Conservation (phyloP, 2,329 filamentous ascomycete genomes). For the Colletotrichum sp. region DNA sequence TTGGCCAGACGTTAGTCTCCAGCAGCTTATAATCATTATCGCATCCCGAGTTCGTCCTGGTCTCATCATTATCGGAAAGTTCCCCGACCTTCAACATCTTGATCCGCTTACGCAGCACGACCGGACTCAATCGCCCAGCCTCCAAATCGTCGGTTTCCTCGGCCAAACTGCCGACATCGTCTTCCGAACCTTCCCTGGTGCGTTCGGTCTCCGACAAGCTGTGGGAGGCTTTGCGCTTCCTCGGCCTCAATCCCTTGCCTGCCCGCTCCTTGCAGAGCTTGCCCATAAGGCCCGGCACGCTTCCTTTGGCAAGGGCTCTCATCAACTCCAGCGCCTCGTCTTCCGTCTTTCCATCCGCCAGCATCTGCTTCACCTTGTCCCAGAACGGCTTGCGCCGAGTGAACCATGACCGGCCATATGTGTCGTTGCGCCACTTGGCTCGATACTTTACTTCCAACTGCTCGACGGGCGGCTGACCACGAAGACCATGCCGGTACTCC, state of each 20-base stretch:
- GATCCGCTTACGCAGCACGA: neutral
- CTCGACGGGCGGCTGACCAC: slow-evolving; percentile 8
- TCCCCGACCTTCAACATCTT: neutral
- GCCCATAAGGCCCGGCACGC: neutral
- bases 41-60: neutral
- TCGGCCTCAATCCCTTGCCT: neutral
- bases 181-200: neutral
- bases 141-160: neutral
- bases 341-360: slow-evolving; percentile 3
- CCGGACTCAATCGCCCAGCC: neutral
- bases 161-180: neutral
- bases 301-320: neutral
- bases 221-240: neutral
- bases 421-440: slow-evolving; percentile 9
- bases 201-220: neutral
- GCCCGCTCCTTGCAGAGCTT: neutral
- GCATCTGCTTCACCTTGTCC: slow-evolving; percentile 7
- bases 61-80: neutral
- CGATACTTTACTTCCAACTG: slow-evolving; percentile 9
- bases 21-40: neutral
- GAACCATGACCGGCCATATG: slow-evolving; percentile 17
- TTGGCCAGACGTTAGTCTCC: neutral
- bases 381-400: slow-evolving; percentile 16
- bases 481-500: slow-evolving; percentile 14
- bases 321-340: neutral